Conservation (phyloP, 441 rosid genomes). For the Gossypium gossypioides region DNA sequence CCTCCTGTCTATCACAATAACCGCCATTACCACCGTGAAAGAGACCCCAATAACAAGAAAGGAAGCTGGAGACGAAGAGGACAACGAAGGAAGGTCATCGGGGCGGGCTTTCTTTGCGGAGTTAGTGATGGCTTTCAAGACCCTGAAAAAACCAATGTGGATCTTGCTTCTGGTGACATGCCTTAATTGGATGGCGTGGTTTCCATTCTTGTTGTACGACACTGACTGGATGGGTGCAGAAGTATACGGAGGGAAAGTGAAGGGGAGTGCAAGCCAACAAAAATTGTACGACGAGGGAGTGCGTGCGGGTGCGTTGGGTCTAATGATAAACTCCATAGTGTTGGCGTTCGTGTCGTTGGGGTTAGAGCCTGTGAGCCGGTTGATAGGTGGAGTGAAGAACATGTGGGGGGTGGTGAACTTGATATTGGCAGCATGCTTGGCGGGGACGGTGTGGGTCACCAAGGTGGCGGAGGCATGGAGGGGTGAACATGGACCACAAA, state of each 20-base stretch:
- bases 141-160: conserved; percentile 65
- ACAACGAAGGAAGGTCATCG: background rate
- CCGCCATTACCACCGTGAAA: conserved; percentile 33
- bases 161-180: conserved; percentile 58
- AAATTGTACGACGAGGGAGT: conserved; percentile 50
- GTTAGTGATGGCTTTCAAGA: conserved; percentile 36
- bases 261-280: conserved; percentile 16
- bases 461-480: conserved; percentile 51
- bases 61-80: conserved; percentile 15
- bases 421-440: conserved; percentile 42
- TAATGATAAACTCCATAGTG: conserved; percentile 66
- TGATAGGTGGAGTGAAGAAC: conserved; percentile 46
- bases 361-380: conserved; percentile 35
- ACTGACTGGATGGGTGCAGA: conserved; percentile 92
- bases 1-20: conserved; percentile 32
- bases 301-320: conserved; percentile 57
- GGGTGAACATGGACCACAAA: conserved; percentile 13
- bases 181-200: conserved; percentile 85
- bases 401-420: conserved; percentile 70
- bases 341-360: conserved; percentile 41
- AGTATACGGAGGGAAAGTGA: conserved; percentile 57
- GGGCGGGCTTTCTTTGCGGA: conserved; percentile 31
- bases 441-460: conserved; percentile 37
- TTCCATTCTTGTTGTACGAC: conserved; percentile 71
- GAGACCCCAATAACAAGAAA: conserved; percentile 42